phyloP scores from a whole-genome alignment of 441 rosid species.

The Flueggea neowawraea region DNA sequence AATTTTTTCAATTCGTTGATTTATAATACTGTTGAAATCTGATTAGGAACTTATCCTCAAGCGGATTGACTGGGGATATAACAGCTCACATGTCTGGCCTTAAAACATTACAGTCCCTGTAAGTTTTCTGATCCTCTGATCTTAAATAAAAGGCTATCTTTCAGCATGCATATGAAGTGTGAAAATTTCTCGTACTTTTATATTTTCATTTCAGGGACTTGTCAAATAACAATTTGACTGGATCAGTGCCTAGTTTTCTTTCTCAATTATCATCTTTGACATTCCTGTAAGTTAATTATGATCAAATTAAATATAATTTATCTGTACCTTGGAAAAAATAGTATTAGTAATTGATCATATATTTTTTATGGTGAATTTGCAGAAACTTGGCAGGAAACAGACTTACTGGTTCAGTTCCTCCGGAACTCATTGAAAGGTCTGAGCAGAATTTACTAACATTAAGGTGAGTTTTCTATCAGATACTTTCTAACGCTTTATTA shows the following conservation, averaged over 20 bases:
- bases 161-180: no score
- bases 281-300: slow-evolving; percentile 32
- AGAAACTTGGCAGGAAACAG: slow-evolving; percentile 54
- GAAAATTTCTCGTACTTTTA: neutral
- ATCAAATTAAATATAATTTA: neutral
- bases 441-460: slow-evolving; percentile 14
- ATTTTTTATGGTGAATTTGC: neutral
- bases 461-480: slow-evolving; percentile 24
- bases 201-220: slow-evolving; percentile 39
- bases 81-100: slow-evolving; percentile 17
- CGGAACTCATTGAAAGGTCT: slow-evolving; percentile 29
- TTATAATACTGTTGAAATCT: neutral
- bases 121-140: slow-evolving; percentile 12
- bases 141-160: no score
- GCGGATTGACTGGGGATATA: slow-evolving; percentile 24
- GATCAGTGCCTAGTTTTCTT: slow-evolving; percentile 41
- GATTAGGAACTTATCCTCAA: slow-evolving; percentile 31
- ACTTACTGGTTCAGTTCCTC: slow-evolving; percentile 27
- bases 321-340: neutral
- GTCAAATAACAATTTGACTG: slow-evolving; percentile 50
- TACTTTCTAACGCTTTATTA: neutral
- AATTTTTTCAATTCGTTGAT: neutral
- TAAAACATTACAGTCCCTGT: slow-evolving; percentile 22
- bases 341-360: neutral
- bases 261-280: slow-evolving; percentile 32